Base-by-base conservation (phyloP, 2,329 filamentous ascomycete species). In the Ascochyta clinopodiicola region DNA sequence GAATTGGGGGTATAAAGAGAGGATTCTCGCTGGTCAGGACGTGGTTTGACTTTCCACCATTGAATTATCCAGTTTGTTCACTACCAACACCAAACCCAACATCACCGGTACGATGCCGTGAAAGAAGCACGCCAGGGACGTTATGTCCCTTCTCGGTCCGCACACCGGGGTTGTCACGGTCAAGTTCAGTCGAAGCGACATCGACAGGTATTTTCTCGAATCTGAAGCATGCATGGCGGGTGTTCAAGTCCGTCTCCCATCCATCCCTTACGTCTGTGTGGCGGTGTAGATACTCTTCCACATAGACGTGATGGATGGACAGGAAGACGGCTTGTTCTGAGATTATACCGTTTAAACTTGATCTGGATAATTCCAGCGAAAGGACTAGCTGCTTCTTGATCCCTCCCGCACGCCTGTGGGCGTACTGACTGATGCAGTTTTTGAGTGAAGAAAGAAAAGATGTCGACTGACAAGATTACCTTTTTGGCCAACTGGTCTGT, bases 311-410 rank as follows among this genome's bases (percentile, higher is more conserved):
- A 90, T 89, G 87, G 89, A 87, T 86, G 12, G 12, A 31, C 15
- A 4, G 87, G 47, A 51, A 17, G 31, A 49, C 19, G 45, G 44
- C 57, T 67, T 64, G 68, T 80, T 83, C 86, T 91, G 88, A 94
- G 90, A 95, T 87, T 86, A 95, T 89, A 95, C 91, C 90, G 91
- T 88, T 82, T 82, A 81, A 92, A 94, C 90, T 95, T 94, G 91
- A 94, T 93, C 90, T 91, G 90, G 91, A 93, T 94, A 94, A 95
- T 95, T 91, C 91, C 89, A 92, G 92, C 92, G 92, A 92, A 95
- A 96, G 92, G 90, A 96, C 47, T 94, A 96, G 88, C 88, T 88
- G 88, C 85, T 86, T 86, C 82, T 75, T 61, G 59, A 63, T 61
- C 74, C 75, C 71, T 70, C 70, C 60, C 71, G 69, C 24, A 54